Conservation (phyloP, 2,329 filamentous ascomycete species). For the Fusarium sp. region DNA sequence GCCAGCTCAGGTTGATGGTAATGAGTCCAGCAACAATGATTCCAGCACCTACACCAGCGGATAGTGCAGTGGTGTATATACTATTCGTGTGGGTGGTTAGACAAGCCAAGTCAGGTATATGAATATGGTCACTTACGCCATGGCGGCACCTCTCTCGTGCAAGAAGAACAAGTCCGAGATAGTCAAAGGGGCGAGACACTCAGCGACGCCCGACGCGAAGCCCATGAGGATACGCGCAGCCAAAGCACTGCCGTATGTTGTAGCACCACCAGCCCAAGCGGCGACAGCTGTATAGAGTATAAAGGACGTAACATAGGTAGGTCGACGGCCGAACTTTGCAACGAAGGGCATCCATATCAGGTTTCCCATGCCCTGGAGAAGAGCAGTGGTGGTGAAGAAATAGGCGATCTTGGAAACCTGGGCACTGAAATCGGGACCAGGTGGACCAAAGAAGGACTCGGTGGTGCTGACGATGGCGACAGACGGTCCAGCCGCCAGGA, state of each 20-base stretch:
- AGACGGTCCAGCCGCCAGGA: conserved; percentile 64
- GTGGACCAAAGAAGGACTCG: conserved; percentile 57
- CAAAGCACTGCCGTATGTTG: conserved; percentile 55
- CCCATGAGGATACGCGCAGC: conserved; percentile 62
- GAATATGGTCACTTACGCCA: conserved; percentile 41
- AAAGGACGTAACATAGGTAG: conserved; percentile 57
- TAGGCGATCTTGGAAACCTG: conserved; percentile 59
- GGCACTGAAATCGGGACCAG: conserved; percentile 37
- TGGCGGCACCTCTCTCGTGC: conserved; percentile 59
- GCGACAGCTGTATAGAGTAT: conserved; percentile 52
- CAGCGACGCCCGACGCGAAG: conserved; percentile 61
- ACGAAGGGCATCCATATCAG: conserved; percentile 59
- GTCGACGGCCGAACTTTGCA: conserved; percentile 58
- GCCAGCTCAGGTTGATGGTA: conserved; percentile 59
- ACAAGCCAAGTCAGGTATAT: too few relatives aligned
- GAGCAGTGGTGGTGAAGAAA: conserved; percentile 63
- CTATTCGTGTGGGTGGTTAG: not conserved
- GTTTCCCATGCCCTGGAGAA: conserved; percentile 52
- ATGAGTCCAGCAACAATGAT: conserved; percentile 60
- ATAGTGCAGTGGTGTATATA: conserved; percentile 55
- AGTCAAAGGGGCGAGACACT: not conserved
- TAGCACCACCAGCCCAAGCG: conserved; percentile 56
- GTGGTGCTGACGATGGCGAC: conserved; percentile 61
- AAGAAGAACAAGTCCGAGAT: not conserved
- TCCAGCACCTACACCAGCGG: conserved; percentile 55